phyloP scores from a whole-genome alignment of 768 basidiomycete genomes.

The Trametes cingulata region DNA sequence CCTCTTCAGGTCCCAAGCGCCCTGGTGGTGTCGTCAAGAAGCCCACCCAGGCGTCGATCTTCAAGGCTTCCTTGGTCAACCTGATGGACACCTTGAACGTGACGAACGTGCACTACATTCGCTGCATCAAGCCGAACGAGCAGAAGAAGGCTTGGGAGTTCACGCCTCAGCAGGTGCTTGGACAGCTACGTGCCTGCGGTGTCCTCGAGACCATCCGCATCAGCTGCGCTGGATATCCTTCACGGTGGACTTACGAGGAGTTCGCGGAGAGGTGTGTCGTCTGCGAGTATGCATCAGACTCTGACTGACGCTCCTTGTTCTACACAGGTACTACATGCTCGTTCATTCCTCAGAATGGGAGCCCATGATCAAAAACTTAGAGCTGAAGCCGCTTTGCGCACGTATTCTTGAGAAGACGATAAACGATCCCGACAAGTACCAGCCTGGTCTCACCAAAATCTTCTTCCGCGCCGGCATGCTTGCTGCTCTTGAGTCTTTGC shows the following conservation, averaged over 20 bases:
- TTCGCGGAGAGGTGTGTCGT: slow-evolving; percentile 88
- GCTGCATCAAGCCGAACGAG: slow-evolving; percentile 99
- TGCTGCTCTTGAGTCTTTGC: slow-evolving; percentile 88
- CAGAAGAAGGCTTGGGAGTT: slow-evolving; percentile 97
- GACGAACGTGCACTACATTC: slow-evolving; percentile 98
- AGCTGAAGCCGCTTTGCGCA: slow-evolving; percentile 79
- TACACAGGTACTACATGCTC: slow-evolving; percentile 91
- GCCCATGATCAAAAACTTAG: slow-evolving; percentile 78
- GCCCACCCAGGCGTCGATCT: slow-evolving; percentile 97
- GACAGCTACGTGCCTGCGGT: slow-evolving; percentile 96
- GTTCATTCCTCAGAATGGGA: slow-evolving; percentile 86
- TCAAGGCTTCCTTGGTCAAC: slow-evolving; percentile 90
- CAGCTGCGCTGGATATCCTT: slow-evolving; percentile 98
- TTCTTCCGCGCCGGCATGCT: slow-evolving; percentile 99
- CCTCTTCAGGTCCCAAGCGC: slow-evolving; percentile 51
- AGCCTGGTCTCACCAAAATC: slow-evolving; percentile 95
- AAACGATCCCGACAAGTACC: slow-evolving; percentile 94
- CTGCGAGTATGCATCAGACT: not conserved
- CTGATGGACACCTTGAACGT: slow-evolving; percentile 97
- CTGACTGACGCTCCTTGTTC: slow-evolving; percentile 19
- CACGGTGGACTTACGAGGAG: slow-evolving; percentile 97
- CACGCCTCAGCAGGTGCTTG: slow-evolving; percentile 90
- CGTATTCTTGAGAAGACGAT: slow-evolving; percentile 85
- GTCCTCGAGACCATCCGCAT: slow-evolving; percentile 98
- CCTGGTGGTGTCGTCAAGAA: slow-evolving; percentile 78